These are phyloP conservation scores for Lipomyces sp. DNA, from an alignment of 805 yeast species.

Conservation along the genomic window DNA sequence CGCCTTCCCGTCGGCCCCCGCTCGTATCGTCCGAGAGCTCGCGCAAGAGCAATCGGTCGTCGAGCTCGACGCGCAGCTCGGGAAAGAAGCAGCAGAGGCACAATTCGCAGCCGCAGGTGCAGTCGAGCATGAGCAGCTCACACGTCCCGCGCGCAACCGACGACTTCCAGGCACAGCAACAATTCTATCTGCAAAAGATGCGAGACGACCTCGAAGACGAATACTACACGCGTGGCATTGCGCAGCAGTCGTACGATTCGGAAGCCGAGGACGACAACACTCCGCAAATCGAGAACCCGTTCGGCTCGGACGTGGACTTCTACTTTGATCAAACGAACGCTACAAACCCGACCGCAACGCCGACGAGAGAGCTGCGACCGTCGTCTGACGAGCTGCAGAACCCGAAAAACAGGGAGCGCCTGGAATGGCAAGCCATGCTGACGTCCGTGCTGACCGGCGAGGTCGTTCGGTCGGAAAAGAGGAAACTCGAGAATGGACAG, in stretches of 20 bases:
- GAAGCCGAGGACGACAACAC: slow-evolving; percentile 25
- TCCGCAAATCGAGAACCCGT: slow-evolving; percentile 20
- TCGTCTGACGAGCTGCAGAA: slow-evolving; percentile 33
- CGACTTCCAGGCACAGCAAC: slow-evolving; percentile 53
- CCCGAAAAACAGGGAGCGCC: slow-evolving; percentile 55
- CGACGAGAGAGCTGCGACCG: slow-evolving; percentile 19
- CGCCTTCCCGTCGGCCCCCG: slow-evolving; percentile 30
- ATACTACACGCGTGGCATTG: slow-evolving; percentile 60
- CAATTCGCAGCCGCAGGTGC: not conserved
- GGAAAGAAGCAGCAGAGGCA: slow-evolving; percentile 1
- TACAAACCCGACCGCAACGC: slow-evolving; percentile 3
- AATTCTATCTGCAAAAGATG: slow-evolving; percentile 60
- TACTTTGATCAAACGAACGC: slow-evolving; percentile 9
- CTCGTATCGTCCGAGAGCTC: slow-evolving; percentile 7
- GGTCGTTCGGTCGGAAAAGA: slow-evolving; percentile 83
- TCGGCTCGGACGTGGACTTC: slow-evolving; percentile 13
- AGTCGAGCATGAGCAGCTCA: not conserved
- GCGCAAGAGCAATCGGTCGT: slow-evolving; percentile 18
- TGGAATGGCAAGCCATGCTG: slow-evolving; percentile 96
- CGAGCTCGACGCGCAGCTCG: slow-evolving; percentile 19
- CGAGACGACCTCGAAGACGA: slow-evolving; percentile 63
- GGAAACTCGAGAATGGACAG: slow-evolving; percentile 51
- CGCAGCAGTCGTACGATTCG: slow-evolving; percentile 11
- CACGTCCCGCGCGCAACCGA: slow-evolving; percentile 18
- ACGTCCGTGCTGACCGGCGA: slow-evolving; percentile 90